Conservation (phyloP, 108 stramenopile species). For the Nitzschia sp. region DNA sequence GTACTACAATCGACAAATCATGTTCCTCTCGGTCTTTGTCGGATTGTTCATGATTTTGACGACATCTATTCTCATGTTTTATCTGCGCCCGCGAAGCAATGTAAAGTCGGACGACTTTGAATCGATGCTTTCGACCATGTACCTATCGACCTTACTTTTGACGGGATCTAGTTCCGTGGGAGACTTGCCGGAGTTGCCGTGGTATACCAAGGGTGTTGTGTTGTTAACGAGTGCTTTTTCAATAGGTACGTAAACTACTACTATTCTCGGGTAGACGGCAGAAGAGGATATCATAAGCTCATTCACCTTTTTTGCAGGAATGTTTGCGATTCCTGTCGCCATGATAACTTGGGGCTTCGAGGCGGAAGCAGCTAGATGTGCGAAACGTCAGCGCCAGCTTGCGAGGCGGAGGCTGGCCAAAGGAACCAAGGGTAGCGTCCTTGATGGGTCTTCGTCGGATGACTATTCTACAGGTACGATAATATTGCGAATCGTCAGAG, state of each 20-base stretch:
- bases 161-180: constrained; percentile 49
- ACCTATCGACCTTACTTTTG: constrained; percentile 59
- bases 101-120: constrained; percentile 28
- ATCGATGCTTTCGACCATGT: constrained; percentile 61
- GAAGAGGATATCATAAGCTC: too few species aligned
- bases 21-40: constrained; percentile 49
- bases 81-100: constrained; percentile 50
- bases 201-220: constrained; percentile 60
- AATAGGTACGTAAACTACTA: constrained; percentile 27
- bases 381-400: background rate
- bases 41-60: constrained; percentile 58
- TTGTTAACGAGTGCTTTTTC: constrained; percentile 58
- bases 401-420: background rate
- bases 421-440: background rate
- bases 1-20: constrained; percentile 69
- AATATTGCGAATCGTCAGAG: too few species aligned
- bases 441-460: constrained; percentile 1
- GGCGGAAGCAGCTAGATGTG: constrained; percentile 41
- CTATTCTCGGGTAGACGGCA: too few species aligned
- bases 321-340: constrained; percentile 78
- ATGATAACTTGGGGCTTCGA: constrained; percentile 83
- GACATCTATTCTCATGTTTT: constrained; percentile 64
- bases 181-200: constrained; percentile 35
- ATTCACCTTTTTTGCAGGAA: constrained; percentile 27
- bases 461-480: constrained; percentile 13